Evolutionary conservation across 2,329 filamentous ascomycete species (phyloP).

Genomic region (Colletotrichum lini): DNA sequence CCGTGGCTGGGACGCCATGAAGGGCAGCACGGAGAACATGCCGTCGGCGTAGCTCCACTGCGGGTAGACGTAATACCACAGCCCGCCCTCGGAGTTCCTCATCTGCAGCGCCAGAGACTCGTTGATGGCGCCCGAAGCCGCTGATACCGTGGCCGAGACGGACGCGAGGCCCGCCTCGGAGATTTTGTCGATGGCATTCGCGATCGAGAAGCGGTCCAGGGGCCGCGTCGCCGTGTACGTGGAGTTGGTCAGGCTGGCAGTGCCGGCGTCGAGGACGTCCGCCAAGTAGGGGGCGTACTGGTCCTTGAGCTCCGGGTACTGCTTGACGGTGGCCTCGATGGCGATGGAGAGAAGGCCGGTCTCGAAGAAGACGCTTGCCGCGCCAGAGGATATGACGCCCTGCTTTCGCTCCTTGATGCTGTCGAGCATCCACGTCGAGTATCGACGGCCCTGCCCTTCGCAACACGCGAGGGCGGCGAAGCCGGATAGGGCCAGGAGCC

Average conservation of each 20-base stretch:
- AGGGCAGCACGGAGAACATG: conserved; percentile 65
- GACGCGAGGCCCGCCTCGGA: background rate
- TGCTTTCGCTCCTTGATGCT: conserved; percentile 46
- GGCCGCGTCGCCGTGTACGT: conserved; percentile 40
- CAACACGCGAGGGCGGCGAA: conserved; percentile 5
- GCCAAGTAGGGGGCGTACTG: conserved; percentile 39
- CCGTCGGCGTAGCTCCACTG: conserved; percentile 69
- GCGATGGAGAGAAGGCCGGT: conserved; percentile 45
- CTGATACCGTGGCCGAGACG: conserved; percentile 19
- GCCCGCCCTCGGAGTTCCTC: conserved; percentile 52
- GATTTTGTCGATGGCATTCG: conserved; percentile 40
- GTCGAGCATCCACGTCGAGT: conserved; percentile 45
- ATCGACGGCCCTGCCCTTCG: conserved; percentile 28
- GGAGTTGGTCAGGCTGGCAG: conserved; percentile 37
- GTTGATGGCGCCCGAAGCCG: conserved; percentile 42
- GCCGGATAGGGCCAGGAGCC: conserved; percentile 21
- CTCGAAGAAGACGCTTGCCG: conserved; percentile 45
- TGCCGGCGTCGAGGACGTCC: conserved; percentile 40
- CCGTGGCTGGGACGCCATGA: conserved; percentile 45
- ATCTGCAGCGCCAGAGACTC: conserved; percentile 44
- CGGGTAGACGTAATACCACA: conserved; percentile 61
- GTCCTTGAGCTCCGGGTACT: conserved; percentile 37
- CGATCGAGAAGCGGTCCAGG: conserved; percentile 46
- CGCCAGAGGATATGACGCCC: conserved; percentile 44
- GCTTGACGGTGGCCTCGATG: conserved; percentile 38